Evolutionary conservation across 2,329 filamentous ascomycete genomes (phyloP), one percentile per base, ranked within the genome.

Genomic region (Epichloe aotearoae): DNA sequence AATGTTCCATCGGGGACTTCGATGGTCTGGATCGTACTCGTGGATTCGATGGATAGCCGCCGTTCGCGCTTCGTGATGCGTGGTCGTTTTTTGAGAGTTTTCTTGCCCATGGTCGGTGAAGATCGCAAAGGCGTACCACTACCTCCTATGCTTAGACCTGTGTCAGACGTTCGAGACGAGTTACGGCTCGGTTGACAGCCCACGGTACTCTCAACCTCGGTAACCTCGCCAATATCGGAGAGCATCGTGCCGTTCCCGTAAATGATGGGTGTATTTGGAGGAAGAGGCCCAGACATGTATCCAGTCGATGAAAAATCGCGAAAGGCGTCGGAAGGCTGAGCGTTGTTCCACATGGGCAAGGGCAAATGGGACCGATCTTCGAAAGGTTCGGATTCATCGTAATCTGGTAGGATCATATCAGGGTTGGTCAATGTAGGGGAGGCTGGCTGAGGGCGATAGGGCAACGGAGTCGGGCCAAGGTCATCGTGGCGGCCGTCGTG

Each of bases 401-500:
- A 82, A 63, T 85, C 82, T 54, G 90, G 90, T 49, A 96, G 72
- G 60, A 96, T 95, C 88, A 95, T 90, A 65, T 95, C 90, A 49
- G 89, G 88, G 66, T 95, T 94, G 51, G 88, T 94, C 61, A 96
- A 73, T 2, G 90, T 95, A 45, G 90, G 90, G 53, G 88, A 94
- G 12, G 80, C 81, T 56, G 85, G 82, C 52, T 74, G 67, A 43
- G 73, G 63, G 17, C 71, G 66, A 58, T 76, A 74, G 37, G 66
- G 62, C 55, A 64, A 54, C 8, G 43, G 19, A 37, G 56, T 55
- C 45, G 59, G 55, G 51, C 54, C 58, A 51, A 47, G 56, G 51
- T 56, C 59, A 51, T 63, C 59, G 49, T 63, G 62, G 52, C 60
- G 58, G 55, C 57, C 53, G 51, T 64, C 57, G 53, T 57, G 60